Conservation (phyloP, 129 eudicot species). For the Helianthus tuberosus region DNA sequence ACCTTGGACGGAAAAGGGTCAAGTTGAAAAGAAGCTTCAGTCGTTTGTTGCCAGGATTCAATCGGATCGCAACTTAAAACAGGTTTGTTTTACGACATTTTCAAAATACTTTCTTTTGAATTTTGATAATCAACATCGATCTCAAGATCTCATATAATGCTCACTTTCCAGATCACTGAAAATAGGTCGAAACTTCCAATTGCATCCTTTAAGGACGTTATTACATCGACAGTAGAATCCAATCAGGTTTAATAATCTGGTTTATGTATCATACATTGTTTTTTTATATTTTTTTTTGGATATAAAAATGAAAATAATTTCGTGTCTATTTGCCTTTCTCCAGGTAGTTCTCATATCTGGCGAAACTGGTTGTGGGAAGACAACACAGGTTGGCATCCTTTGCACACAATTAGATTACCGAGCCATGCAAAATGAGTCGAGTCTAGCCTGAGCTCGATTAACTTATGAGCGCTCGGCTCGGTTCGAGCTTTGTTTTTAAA, state of each 20-base stretch:
- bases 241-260: constrained; percentile 58
- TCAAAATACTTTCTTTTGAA: neutral
- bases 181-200: constrained; percentile 89
- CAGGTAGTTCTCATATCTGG: constrained; percentile 95
- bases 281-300: neutral
- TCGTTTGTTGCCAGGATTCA: constrained; percentile 45
- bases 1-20: constrained; percentile 49
- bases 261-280: neutral
- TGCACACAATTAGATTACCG: too few species aligned
- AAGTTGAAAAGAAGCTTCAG: constrained; percentile 56
- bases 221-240: constrained; percentile 68
- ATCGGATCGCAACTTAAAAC: constrained; percentile 45
- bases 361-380: constrained; percentile 98
- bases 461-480: too few species aligned
- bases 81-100: constrained; percentile 43
- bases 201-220: constrained; percentile 67
- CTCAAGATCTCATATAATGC: neutral
- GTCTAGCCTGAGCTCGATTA: too few species aligned
- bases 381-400: constrained; percentile 51
- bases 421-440: too few species aligned
- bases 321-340: constrained; percentile 7
- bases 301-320: neutral
- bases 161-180: constrained; percentile 55
- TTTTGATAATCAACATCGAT: neutral
- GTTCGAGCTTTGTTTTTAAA: too few species aligned